Evolutionary conservation across 192 early-diverging fungal species (phyloP).

Genomic region (Coemansia sp.): DNA sequence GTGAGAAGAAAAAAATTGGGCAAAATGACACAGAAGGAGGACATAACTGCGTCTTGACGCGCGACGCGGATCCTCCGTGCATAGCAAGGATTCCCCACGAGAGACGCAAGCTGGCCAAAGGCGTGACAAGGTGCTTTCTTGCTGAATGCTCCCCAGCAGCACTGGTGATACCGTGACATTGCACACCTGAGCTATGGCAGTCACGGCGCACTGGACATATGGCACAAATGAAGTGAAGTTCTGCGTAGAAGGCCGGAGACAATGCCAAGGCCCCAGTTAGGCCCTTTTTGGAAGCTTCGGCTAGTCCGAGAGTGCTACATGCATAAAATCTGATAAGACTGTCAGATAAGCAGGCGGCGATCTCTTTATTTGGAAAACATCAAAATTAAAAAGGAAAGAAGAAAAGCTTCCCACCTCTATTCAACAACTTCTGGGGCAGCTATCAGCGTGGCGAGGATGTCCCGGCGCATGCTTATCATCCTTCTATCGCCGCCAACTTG

Average conservation of each 20-base stretch:
- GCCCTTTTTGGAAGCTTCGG: not conserved
- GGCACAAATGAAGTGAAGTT: not conserved
- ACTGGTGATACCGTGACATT: not conserved
- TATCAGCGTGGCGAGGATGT: not conserved
- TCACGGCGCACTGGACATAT: not conserved
- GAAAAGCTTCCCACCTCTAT: not conserved
- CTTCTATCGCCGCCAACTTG: slow-evolving; percentile 23
- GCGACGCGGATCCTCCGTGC: not conserved
- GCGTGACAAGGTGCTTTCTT: not conserved
- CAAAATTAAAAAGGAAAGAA: not conserved
- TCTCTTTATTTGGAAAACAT: not conserved
- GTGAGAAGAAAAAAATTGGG: not conserved
- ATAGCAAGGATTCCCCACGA: not conserved
- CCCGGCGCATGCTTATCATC: not conserved
- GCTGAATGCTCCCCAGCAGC: not conserved
- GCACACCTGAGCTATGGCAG: not conserved
- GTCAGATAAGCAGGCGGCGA: slow-evolving; percentile 4
- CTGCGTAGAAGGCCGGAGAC: too few species aligned
- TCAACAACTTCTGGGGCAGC: not conserved
- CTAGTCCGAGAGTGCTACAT: not conserved
- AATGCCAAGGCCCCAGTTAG: too few species aligned
- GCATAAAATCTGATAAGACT: slow-evolving; percentile 2
- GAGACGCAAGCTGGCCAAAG: not conserved
- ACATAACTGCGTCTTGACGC: not conserved
- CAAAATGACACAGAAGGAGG: not conserved